These are phyloP conservation scores for Paxillus rubicundulus DNA, from an alignment of 768 basidiomycete species.

Conservation along the genomic window DNA sequence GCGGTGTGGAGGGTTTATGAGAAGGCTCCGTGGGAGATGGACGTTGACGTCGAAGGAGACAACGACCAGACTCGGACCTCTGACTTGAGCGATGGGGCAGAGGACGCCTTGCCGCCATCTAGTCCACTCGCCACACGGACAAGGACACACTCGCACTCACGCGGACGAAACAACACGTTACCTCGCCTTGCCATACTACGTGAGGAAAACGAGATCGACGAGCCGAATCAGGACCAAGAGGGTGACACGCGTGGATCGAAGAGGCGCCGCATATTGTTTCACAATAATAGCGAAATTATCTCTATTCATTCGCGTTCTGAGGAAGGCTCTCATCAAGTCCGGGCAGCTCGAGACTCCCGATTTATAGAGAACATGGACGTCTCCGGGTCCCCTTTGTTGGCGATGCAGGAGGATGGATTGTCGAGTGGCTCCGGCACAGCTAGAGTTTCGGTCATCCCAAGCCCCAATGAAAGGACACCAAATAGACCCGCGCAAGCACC, in stretches of 20 bases:
- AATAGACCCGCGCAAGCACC: neutral
- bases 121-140: constrained; percentile 27
- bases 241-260: constrained; percentile 18
- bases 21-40: constrained; percentile 26
- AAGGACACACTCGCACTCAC: constrained; percentile 6
- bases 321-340: neutral
- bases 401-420: neutral
- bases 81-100: constrained; percentile 6
- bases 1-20: constrained; percentile 17
- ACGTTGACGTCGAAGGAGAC: constrained; percentile 11
- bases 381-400: constrained; percentile 25
- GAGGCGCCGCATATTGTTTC: constrained; percentile 15
- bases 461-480: neutral
- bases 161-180: constrained; percentile 4
- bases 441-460: neutral
- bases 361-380: constrained; percentile 27
- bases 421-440: neutral
- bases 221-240: constrained; percentile 10
- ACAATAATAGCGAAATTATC: neutral
- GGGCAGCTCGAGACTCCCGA: constrained; percentile 11
- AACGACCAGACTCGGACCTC: neutral
- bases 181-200: constrained; percentile 21
- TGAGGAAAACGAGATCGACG: constrained; percentile 27
- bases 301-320: neutral
- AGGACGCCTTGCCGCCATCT: constrained; percentile 20